Evolutionary conservation across 306 rosid genomes (phyloP), one percentile per base, ranked within the genome.

Genomic region (Dicorynia guianensis): DNA sequence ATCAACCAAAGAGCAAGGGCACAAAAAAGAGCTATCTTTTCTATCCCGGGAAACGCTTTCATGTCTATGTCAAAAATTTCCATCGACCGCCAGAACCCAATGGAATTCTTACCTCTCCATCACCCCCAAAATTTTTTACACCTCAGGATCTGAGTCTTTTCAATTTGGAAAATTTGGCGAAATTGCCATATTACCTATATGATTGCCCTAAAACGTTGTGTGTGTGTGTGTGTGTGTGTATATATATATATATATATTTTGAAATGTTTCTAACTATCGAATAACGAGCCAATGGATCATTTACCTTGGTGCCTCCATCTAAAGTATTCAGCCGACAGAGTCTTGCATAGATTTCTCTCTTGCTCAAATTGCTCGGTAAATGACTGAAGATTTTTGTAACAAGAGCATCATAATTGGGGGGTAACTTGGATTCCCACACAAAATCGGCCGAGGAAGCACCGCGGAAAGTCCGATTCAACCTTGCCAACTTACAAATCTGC

Each of bases 361-460:
- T 91, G 30, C 89, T 57, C 83, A 82, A 53, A 59, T 49, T 64
- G 40, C 10, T 43, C 48, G 76, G 61, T n/a, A 67, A 61, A 81
- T 78, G 78, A 6, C 80, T 81, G 46, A 85, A 71, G 36, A 91
- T 68, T 40, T 82, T 76, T 7, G 11, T 36, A 6, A 78, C 69
- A 55, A 91, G 78, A 60, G 65, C 36, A 46, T 54, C 50, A 80
- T 81, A 89, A 80, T 91, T 91, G 0, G 81, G 13, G 4, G 96
- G 96, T 58, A 91, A 76, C 63, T 91, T 91, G 35, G 93, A 84
- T 44, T 91, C 93, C 97, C 93, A 91, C 35, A 89, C 88, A 38
- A 85, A 89, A 85, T 91, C 93, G 1, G 97, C 93, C 87, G 78
- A 85, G 5, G 97, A 87, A 50, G 93, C 93, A 1, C 87, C 93